phyloP scores from a whole-genome alignment of 2,329 filamentous ascomycete species.

The Westerdykella sp. region DNA sequence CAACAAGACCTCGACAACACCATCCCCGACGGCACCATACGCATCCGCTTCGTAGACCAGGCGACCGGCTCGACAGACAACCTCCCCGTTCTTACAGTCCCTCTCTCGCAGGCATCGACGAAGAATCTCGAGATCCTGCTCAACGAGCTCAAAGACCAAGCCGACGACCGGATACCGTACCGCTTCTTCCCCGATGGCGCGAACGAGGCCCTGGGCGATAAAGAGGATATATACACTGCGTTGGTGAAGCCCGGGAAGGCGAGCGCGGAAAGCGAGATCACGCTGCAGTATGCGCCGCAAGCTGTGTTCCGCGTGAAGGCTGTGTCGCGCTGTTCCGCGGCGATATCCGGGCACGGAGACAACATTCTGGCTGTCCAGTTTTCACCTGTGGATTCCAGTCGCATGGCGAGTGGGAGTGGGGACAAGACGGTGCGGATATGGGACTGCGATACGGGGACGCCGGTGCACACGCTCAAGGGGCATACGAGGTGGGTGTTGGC shows the following conservation, averaged over 20 bases:
- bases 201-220: slow-evolving; percentile 42
- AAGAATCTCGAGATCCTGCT: slow-evolving; percentile 84
- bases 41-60: slow-evolving; percentile 84
- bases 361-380: slow-evolving; percentile 83
- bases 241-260: slow-evolving; percentile 39
- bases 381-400: slow-evolving; percentile 68
- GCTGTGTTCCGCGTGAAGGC: slow-evolving; percentile 90
- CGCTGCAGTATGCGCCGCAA: slow-evolving; percentile 67
- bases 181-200: slow-evolving; percentile 53
- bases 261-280: slow-evolving; percentile 55
- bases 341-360: slow-evolving; percentile 85
- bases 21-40: slow-evolving; percentile 67
- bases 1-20: slow-evolving; percentile 67
- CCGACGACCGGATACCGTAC: slow-evolving; percentile 61
- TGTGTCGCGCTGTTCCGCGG: slow-evolving; percentile 81
- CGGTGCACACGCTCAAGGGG: slow-evolving; percentile 75
- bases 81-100: slow-evolving; percentile 62
- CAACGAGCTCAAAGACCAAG: slow-evolving; percentile 68
- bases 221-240: slow-evolving; percentile 40
- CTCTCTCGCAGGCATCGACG: slow-evolving; percentile 76
- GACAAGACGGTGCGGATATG: slow-evolving; percentile 89
- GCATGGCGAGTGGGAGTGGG: slow-evolving; percentile 81
- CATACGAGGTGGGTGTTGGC: slow-evolving; percentile 87
- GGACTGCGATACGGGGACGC: slow-evolving; percentile 92
- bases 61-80: slow-evolving; percentile 62